Evolutionary conservation across 2,329 filamentous ascomycete species (phyloP), one percentile per base, ranked within the genome.

Genomic region (Cytospora chrysosperma): DNA sequence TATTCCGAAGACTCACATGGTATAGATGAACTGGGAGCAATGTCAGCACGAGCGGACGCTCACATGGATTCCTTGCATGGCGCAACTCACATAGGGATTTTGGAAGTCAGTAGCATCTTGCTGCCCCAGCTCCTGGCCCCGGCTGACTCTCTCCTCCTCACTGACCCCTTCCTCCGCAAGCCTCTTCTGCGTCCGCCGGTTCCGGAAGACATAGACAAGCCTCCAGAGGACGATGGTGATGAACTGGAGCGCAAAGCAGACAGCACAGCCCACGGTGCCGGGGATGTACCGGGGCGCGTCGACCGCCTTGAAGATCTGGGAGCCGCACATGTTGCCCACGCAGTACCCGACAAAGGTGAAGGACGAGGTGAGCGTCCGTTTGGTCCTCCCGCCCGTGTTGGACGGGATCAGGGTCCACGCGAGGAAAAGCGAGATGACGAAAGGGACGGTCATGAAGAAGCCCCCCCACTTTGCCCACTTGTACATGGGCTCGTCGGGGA

Each of bases 301-400:
- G 26, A 70, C 71, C 5, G 72, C 68, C 55, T 75, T 73, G 71
- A 81, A 82, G 57, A 81, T 79, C 68, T 81, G 78, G 9, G 75
- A 76, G 5, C 79, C 79, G 3, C 74, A 73, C 75, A 81, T 81
- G 67, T 81, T 82, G 2, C 79, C 79, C 3, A 79, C 76, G 59
- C 79, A 81, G 67, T 81, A 82, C 1, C 73, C 78, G 8, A 79
- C 72, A 59, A 82, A 80, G 0, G 79, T 78, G 47, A 79, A 76
- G 3, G 78, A 78, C 19, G 74, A 77, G 15, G 77, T 78, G 49
- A 81, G 69, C 4, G 79, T 80, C 28, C 79, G 76, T 67, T 81
- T 81, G 0, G 79, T 81, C 9, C 78, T 73, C 9, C 79, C 79
- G 5, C 77, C 78, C 4, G 79, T 73, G 67, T 81, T 81, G 37